A percentile compares a stretch with the other conserved stretches of the same genome.
phyloP scores from a whole-genome alignment of 495 filamentous ascomycete genomes.

The Pyrenopolyporus hunteri region DNA sequence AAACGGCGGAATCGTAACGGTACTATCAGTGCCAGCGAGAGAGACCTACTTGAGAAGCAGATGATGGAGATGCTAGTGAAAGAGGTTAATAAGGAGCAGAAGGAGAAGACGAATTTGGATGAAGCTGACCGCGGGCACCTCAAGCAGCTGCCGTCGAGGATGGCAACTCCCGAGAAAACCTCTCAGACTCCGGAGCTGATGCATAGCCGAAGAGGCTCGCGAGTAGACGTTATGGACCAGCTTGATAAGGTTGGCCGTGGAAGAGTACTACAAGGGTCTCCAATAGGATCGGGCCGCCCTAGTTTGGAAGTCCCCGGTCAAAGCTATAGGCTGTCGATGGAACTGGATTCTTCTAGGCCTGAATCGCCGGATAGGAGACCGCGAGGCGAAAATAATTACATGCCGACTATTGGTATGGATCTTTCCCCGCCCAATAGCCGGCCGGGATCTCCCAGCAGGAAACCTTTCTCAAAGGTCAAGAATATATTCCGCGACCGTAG shows the following conservation, averaged over 20 bases:
- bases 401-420: slow-evolving; percentile 52
- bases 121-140: slow-evolving; percentile 40
- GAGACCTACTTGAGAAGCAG: slow-evolving; percentile 67
- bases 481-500: slow-evolving; percentile 57
- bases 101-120: slow-evolving; percentile 34
- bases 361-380: slow-evolving; percentile 46
- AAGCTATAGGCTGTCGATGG: slow-evolving; percentile 46
- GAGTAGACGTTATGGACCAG: slow-evolving; percentile 44
- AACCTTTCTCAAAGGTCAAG: slow-evolving; percentile 53
- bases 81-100: slow-evolving; percentile 52
- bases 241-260: slow-evolving; percentile 30
- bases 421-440: slow-evolving; percentile 51
- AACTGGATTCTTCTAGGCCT: slow-evolving; percentile 50
- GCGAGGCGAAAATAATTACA: slow-evolving; percentile 35
- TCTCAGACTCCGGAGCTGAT: slow-evolving; percentile 34
- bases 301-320: slow-evolving; percentile 51
- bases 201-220: slow-evolving; percentile 41
- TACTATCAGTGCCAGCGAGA: slow-evolving; percentile 50
- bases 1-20: slow-evolving; percentile 44
- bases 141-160: slow-evolving; percentile 37
- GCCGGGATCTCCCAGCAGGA: slow-evolving; percentile 51
- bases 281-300: slow-evolving; percentile 35
- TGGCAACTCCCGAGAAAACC: slow-evolving; percentile 42
- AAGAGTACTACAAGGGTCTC: slow-evolving; percentile 37
- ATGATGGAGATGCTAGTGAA: slow-evolving; percentile 68